Evolutionary conservation across 305 asterid species (phyloP).

Genomic region (Fraxinus dipetala): DNA sequence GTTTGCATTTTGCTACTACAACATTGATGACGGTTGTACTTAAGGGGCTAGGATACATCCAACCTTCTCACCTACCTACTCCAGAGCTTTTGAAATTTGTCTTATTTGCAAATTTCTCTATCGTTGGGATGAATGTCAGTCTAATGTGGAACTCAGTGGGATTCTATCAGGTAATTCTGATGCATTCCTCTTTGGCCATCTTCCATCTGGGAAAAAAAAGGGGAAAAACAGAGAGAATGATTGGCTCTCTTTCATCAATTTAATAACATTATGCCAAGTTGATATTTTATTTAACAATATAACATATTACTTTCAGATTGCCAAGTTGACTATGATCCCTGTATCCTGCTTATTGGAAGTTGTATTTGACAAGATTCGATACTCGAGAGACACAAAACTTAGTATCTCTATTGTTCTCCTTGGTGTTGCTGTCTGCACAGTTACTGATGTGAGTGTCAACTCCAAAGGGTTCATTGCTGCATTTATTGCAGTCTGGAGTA

Average conservation of each 20-base stretch:
- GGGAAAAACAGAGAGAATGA: background rate
- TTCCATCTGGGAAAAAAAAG: background rate
- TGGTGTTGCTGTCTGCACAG: constrained; percentile 62
- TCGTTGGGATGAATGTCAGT: constrained; percentile 63
- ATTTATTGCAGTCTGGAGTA: constrained; percentile 59
- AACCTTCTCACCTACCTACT: constrained; percentile 50
- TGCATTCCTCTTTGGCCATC: background rate
- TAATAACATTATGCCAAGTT: constrained; percentile 16
- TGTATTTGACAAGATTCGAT: constrained; percentile 52
- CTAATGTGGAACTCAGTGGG: constrained; percentile 66
- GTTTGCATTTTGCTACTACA: constrained; percentile 57
- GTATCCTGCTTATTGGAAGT: constrained; percentile 59
- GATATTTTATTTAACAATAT: constrained; percentile 22
- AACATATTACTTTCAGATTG: constrained; percentile 39
- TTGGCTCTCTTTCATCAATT: background rate
- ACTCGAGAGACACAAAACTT: constrained; percentile 54
- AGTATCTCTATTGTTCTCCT: constrained; percentile 54
- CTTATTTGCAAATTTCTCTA: constrained; percentile 54
- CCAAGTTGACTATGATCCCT: constrained; percentile 57
- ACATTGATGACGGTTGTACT: constrained; percentile 60
- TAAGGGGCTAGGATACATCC: constrained; percentile 60
- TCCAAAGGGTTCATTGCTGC: constrained; percentile 58
- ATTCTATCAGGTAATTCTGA: constrained; percentile 50
- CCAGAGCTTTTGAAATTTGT: constrained; percentile 52
- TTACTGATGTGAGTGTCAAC: constrained; percentile 60